Percentiles rank a stretch among this genome's conserved stretches.
phyloP scores from a whole-genome alignment of 441 rosid genomes.

The Adansonia madagascariensis region DNA sequence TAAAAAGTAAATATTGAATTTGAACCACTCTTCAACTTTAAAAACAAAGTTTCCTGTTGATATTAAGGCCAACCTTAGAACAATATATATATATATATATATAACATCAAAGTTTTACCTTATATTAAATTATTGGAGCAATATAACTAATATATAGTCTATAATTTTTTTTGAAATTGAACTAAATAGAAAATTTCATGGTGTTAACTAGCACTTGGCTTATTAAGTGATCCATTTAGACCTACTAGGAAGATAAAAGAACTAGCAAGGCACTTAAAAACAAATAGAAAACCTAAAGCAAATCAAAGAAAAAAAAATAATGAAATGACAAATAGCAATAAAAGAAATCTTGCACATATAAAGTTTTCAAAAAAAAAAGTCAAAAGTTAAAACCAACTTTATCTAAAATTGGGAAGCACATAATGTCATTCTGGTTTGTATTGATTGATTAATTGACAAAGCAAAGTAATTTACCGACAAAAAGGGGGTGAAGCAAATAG shows the following conservation, averaged over 20 bases:
- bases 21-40: no score
- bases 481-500: constrained; percentile 19
- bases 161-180: no score
- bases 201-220: not conserved
- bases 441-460: not conserved
- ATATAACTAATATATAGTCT: no score
- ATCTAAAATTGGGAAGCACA: constrained; percentile 27
- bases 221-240: not conserved
- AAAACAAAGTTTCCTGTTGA: no score
- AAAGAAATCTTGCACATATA: not conserved
- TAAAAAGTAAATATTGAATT: no score
- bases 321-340: not conserved
- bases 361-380: constrained; percentile 19
- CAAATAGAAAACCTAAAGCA: not conserved
- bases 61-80: no score
- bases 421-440: constrained; percentile 12
- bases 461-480: constrained; percentile 34
- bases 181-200: not conserved
- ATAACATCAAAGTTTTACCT: no score
- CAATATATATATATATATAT: no score
- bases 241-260: not conserved
- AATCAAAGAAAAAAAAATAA: not conserved
- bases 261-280: not conserved
- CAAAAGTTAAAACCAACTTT: constrained; percentile 32
- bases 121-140: no score